Evolutionary conservation across 768 basidiomycete species (phyloP), one percentile per base, ranked within the genome.

Genomic region (Udeniomyces megalosporus): DNA sequence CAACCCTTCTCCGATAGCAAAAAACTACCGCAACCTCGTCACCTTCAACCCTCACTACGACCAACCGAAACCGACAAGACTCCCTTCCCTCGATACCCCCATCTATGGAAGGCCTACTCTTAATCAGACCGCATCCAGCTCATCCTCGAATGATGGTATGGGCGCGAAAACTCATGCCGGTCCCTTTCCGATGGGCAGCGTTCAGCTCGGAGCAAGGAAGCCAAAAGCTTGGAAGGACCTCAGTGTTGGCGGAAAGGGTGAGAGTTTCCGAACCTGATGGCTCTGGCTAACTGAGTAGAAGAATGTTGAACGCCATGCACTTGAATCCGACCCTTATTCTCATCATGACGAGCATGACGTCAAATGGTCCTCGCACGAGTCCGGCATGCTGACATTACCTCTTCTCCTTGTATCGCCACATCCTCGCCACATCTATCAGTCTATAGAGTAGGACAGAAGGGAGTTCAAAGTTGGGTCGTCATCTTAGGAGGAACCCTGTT

Each of bases 171-270:
- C 20, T 29, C 58, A 59, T 31, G 58, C 45, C 11, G 58, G 58
- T 6, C 58, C 58, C 29, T 59, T 34, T 45, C 58, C 58, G 17
- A 50, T 59, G 35, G 58, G 58, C 46, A 47, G 58, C 6, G 15
- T 59, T n/a, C 32, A 50, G 24, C 34, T 22, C 32, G n/a, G 32
- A 17, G 4, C 20, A 5, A 29, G 58, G 7, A 31, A 49, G 34
- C 20, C n/a, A 1, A 34, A 31, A 48, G n/a, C 46, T 6, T 59
- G 58, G 58, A 35, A 32, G 28, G 58, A 59, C 7, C 58, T 59
- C 26, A 24, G 29, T 1, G 10, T 34, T 6, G 58, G 58, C 31
- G 29, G 31, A 3, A 59, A 49, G 24, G 29, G 58, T 59, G 4
- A 29, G 58, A 48, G 20, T 32, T 22, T 22, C 35, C 26, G 20